A percentile compares a stretch with the other conserved stretches of the same genome.
Conservation (phyloP, 805 yeast genomes). For the Suhomyces canberraensis region DNA sequence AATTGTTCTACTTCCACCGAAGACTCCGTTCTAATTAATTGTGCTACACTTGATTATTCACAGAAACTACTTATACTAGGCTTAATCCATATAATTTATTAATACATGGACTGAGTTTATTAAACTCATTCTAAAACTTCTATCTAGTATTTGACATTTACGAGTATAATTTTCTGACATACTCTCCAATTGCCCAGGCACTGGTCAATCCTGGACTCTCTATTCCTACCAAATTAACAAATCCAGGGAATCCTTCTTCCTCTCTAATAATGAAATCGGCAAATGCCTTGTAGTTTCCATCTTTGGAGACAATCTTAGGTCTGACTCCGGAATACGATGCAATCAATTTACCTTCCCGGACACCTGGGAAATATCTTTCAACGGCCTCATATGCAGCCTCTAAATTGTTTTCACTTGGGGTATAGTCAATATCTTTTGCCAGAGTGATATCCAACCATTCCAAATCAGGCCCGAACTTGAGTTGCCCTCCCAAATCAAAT, state of each 20-base stretch:
- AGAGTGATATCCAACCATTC: conserved; percentile 61
- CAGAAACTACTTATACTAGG: no score
- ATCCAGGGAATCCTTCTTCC: conserved; percentile 78
- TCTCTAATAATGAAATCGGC: conserved; percentile 72
- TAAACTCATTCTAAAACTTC: no score
- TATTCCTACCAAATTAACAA: conserved; percentile 74
- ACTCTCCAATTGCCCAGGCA: conserved; percentile 76
- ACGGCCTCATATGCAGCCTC: conserved; percentile 58
- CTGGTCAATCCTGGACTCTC: conserved; percentile 91
- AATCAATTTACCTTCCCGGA: conserved; percentile 48
- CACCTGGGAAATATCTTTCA: conserved; percentile 58
- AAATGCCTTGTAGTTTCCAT: conserved; percentile 38
- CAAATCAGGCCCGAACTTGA: conserved; percentile 85
- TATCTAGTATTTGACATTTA: no score
- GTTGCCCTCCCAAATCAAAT: conserved; percentile 72
- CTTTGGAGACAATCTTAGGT: conserved; percentile 63
- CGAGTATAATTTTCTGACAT: conserved; percentile 47
- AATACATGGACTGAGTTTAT: no score
- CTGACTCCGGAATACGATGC: conserved; percentile 81
- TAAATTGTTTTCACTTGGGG: conserved; percentile 48
- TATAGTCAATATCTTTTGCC: conserved; percentile 40
- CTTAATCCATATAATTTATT: no score
- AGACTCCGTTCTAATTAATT: no score
- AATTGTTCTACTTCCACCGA: no score
- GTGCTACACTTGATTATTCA: no score